A percentile compares a stretch with the other conserved stretches of the same genome.
Evolutionary conservation across 768 basidiomycete genomes (phyloP).

Genomic region (Trametes maxima): DNA sequence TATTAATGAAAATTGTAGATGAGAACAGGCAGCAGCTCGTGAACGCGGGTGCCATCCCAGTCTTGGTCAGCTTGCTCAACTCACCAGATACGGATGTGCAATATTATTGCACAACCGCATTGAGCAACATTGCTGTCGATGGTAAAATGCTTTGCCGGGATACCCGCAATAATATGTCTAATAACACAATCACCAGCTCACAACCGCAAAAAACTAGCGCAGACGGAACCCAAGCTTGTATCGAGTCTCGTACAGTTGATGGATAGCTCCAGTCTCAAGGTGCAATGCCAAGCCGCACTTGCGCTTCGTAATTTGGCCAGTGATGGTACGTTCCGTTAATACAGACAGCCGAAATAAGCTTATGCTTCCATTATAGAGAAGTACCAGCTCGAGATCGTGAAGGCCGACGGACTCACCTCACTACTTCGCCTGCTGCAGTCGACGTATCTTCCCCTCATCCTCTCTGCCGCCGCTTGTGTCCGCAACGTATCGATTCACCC

Average conservation of each 20-base stretch:
- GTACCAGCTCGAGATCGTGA: conserved; percentile 98
- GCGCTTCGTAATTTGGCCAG: conserved; percentile 96
- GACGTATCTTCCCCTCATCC: conserved; percentile 94
- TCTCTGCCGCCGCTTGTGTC: conserved; percentile 97
- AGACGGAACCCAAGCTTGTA: conserved; percentile 93
- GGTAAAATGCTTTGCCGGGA: conserved; percentile 44
- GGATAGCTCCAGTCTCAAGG: conserved; percentile 97
- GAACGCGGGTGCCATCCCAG: conserved; percentile 97
- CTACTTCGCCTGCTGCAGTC: conserved; percentile 94
- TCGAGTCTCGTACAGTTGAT: conserved; percentile 91
- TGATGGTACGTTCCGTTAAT: conserved; percentile 66
- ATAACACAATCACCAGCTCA: conserved; percentile 46
- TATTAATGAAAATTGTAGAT: conserved; percentile 51
- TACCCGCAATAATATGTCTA: conserved; percentile 6
- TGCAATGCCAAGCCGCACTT: conserved; percentile 97
- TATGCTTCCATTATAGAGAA: conserved; percentile 64
- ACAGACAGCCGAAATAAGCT: neutral
- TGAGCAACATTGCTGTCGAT: conserved; percentile 98
- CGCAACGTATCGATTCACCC: conserved; percentile 99
- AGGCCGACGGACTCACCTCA: conserved; percentile 88
- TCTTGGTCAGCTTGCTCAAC: conserved; percentile 91
- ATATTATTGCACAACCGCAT: conserved; percentile 98
- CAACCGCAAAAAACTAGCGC: conserved; percentile 93
- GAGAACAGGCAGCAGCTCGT: conserved; percentile 99
- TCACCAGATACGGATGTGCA: conserved; percentile 99